These are phyloP conservation scores for Yamadazyma spencermartinsiae DNA, from an alignment of 1,139 yeast genomes.

Conservation along the genomic window DNA sequence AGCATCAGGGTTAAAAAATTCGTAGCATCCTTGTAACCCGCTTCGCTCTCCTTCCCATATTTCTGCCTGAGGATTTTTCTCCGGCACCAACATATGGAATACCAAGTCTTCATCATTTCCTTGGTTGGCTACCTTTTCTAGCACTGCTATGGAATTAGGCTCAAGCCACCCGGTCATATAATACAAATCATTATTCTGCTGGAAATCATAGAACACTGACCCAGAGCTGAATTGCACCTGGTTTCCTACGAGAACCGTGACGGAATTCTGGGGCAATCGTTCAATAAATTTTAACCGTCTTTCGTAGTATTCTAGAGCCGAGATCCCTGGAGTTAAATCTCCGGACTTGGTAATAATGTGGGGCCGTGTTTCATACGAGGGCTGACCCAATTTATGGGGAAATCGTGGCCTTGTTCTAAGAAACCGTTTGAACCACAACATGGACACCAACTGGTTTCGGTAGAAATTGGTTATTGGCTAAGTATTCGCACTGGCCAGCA, in stretches of 20 bases:
- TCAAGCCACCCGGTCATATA: slow-evolving; percentile 93
- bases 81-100: slow-evolving; percentile 83
- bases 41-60: slow-evolving; percentile 95
- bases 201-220: slow-evolving; percentile 86
- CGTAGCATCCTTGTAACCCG: slow-evolving; percentile 79
- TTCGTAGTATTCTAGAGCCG: slow-evolving; percentile 76
- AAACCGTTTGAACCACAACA: neutral
- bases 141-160: slow-evolving; percentile 76
- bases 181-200: slow-evolving; percentile 85
- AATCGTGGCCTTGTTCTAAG: slow-evolving; percentile 20
- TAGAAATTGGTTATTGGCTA: no score
- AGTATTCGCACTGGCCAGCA: no score
- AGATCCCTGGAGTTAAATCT: slow-evolving; percentile 84
- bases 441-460: no score
- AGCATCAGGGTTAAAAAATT: slow-evolving; percentile 84
- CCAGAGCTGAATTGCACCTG: slow-evolving; percentile 79
- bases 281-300: slow-evolving; percentile 63
- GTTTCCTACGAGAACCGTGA: slow-evolving; percentile 76
- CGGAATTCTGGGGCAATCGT: slow-evolving; percentile 59
- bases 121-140: slow-evolving; percentile 58
- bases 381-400: slow-evolving; percentile 68
- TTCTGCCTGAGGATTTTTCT: slow-evolving; percentile 73
- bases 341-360: slow-evolving; percentile 68
- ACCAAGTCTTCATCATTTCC: slow-evolving; percentile 52
- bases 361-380: slow-evolving; percentile 83